Percentiles rank a stretch among this genome's conserved stretches.
Conservation (phyloP, 352 stramenopile species). For the Sclerospora graminicola region DNA sequence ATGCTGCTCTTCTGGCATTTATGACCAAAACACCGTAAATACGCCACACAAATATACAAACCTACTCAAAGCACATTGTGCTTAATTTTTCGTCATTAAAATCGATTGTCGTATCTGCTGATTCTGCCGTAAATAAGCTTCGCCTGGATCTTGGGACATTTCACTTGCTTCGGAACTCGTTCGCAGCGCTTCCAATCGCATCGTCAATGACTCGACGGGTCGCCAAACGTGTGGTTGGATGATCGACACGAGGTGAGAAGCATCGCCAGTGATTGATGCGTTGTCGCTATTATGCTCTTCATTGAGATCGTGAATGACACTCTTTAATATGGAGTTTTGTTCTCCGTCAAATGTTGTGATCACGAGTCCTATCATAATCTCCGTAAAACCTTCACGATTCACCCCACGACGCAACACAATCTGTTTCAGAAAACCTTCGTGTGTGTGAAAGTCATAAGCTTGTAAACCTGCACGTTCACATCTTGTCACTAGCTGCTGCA, state of each 20-base stretch:
- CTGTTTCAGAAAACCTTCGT: constrained; percentile 56
- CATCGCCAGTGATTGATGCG: neutral
- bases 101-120: too few relatives aligned
- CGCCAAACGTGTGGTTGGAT: too few relatives aligned
- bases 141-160: too few relatives aligned
- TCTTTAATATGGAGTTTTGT: constrained; percentile 20
- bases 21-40: too few relatives aligned
- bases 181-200: too few relatives aligned
- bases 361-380: constrained; percentile 62
- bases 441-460: constrained; percentile 51
- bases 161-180: too few relatives aligned
- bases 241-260: constrained; percentile 37
- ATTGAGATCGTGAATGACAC: constrained; percentile 23
- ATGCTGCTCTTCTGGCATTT: too few relatives aligned
- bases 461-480: constrained; percentile 21
- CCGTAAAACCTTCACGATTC: constrained; percentile 8
- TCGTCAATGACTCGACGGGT: too few relatives aligned
- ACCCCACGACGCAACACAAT: constrained; percentile 50
- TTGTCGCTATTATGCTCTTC: constrained; percentile 8
- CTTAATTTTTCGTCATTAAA: too few relatives aligned
- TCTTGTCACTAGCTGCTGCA: constrained; percentile 22
- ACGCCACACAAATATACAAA: too few relatives aligned
- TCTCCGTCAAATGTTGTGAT: constrained; percentile 36
- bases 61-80: too few relatives aligned
- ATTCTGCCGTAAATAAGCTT: too few relatives aligned